These are phyloP conservation scores for Vigna mungo DNA, from an alignment of 306 rosid species.

Conservation along the genomic window DNA sequence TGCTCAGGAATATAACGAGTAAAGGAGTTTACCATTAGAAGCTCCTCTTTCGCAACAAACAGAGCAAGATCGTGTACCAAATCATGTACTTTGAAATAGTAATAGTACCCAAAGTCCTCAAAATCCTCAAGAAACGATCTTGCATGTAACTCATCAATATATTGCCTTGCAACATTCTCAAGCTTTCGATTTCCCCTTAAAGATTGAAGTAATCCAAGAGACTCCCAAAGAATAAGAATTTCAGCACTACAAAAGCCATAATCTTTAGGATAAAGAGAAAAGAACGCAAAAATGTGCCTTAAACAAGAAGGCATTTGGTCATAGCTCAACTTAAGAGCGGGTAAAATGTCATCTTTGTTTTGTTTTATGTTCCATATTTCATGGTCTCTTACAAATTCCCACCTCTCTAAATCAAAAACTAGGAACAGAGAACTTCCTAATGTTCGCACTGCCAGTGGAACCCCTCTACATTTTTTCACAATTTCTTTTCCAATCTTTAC, in stretches of 20 bases:
- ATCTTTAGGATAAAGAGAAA: constrained; percentile 39
- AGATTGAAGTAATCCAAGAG: neutral
- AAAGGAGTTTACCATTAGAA: neutral
- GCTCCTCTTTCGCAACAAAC: constrained; percentile 23
- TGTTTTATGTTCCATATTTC: constrained; percentile 51
- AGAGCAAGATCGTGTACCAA: constrained; percentile 37
- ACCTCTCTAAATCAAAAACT: neutral
- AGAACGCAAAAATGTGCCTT: constrained; percentile 48
- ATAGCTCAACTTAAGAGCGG: constrained; percentile 51
- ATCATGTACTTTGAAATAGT: constrained; percentile 13
- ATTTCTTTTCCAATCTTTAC: constrained; percentile 34
- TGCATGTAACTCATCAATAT: constrained; percentile 22
- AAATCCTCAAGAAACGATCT: constrained; percentile 36
- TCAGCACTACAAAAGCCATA: neutral
- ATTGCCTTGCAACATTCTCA: constrained; percentile 33
- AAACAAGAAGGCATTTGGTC: constrained; percentile 48
- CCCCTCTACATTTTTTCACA: constrained; percentile 48
- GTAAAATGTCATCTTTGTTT: constrained; percentile 33
- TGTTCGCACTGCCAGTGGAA: constrained; percentile 50
- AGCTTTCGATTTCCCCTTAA: neutral
- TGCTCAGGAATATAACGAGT: neutral
- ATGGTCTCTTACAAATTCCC: constrained; percentile 31
- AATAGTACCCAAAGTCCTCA: neutral
- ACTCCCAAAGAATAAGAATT: neutral
- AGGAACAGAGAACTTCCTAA: constrained; percentile 33